Evolutionary conservation across 495 filamentous ascomycete species (phyloP).

Genomic region (Parmelia sp.): DNA sequence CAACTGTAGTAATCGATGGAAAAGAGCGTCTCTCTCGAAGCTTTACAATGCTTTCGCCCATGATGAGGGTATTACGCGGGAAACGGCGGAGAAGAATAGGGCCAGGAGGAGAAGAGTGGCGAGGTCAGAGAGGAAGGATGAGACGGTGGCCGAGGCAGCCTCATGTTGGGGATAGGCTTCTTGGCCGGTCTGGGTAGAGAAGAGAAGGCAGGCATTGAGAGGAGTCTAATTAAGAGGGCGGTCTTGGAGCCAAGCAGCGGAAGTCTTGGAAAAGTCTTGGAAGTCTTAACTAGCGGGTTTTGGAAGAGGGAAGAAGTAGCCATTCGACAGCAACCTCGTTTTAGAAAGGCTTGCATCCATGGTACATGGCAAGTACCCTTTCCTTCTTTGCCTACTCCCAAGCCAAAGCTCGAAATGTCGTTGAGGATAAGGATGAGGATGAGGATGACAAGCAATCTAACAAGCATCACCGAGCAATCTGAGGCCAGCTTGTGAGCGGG

Average conservation of each 20-base stretch:
- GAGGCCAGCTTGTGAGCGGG: too few relatives aligned
- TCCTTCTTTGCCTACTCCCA: neutral
- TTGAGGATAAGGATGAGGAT: neutral
- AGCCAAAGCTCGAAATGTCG: neutral
- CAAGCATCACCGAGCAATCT: too few relatives aligned
- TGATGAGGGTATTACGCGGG: neutral
- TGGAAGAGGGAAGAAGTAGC: neutral
- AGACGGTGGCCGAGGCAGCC: neutral
- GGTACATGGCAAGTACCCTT: neutral
- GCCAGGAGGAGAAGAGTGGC: neutral
- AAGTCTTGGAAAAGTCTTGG: conserved; percentile 7
- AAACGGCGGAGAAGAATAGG: neutral
- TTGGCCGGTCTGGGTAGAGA: neutral
- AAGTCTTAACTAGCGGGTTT: neutral
- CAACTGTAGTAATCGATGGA: neutral
- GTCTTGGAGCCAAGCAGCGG: conserved; percentile 5
- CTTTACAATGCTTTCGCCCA: neutral
- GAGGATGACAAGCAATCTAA: too few relatives aligned
- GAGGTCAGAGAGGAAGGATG: neutral
- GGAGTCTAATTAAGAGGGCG: neutral
- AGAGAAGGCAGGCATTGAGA: neutral
- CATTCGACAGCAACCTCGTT: neutral
- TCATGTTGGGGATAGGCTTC: neutral
- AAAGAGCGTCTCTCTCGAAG: neutral
- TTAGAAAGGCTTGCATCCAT: neutral